Percentiles rank a stretch among this genome's conserved stretches.
Evolutionary conservation across 1,284 basidiomycete species (phyloP).

Genomic region (Puccinia sorghi): DNA sequence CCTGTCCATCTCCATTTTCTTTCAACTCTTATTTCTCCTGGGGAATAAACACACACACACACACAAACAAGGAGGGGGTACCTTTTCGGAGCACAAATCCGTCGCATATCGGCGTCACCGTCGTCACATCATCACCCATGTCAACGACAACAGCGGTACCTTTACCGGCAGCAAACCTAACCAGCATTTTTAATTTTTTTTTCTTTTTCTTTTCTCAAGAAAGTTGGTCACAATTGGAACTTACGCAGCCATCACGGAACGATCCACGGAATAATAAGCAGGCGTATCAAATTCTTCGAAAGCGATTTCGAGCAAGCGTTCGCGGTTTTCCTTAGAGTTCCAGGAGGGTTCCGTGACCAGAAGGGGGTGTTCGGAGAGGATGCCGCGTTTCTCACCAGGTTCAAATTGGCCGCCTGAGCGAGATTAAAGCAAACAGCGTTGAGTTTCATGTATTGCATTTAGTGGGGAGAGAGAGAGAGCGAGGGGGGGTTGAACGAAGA

Average conservation of each 20-base stretch:
- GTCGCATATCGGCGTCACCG: conserved; percentile 92
- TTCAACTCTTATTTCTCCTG: conserved; percentile 20
- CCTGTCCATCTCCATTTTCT: conserved; percentile 49
- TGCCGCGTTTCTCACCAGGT: conserved; percentile 51
- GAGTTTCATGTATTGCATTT: too few species aligned
- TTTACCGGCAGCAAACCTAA: conserved; percentile 92
- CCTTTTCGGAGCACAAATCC: conserved; percentile 97
- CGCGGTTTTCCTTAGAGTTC: conserved; percentile 85
- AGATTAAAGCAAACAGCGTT: too few species aligned
- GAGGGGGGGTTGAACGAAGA: too few species aligned
- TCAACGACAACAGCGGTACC: conserved; percentile 94
- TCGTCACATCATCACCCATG: conserved; percentile 81
- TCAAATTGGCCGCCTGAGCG: conserved; percentile 52
- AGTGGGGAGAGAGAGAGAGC: too few species aligned
- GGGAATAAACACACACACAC: too few species aligned
- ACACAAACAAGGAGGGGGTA: too few species aligned
- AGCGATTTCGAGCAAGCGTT: conserved; percentile 91
- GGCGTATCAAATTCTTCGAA: conserved; percentile 94
- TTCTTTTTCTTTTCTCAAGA: conserved; percentile 19
- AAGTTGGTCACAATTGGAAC: too few species aligned
- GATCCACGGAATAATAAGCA: conserved; percentile 95
- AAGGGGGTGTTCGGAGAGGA: conserved; percentile 76
- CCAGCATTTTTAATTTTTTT: conserved; percentile 29
- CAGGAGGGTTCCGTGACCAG: conserved; percentile 94
- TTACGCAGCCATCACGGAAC: conserved; percentile 89